These are phyloP conservation scores for Exserohilum rostratum DNA, from an alignment of 2,329 filamentous ascomycete genomes.

Conservation along the genomic window DNA sequence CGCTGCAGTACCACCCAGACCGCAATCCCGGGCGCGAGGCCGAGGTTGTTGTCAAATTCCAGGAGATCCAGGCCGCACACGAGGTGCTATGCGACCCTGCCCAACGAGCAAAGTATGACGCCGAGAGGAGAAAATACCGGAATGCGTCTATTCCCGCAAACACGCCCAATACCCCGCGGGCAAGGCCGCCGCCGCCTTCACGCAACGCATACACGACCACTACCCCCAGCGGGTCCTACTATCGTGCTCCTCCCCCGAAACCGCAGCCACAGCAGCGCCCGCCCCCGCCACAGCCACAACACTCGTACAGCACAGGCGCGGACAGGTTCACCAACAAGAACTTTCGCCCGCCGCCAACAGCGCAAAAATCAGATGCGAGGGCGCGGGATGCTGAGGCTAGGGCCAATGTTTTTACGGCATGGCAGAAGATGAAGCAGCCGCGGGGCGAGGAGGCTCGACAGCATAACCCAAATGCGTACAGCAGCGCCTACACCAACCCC, in stretches of 20 bases:
- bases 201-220: conserved; percentile 52
- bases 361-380: conserved; percentile 38
- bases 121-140: conserved; percentile 59
- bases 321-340: conserved; percentile 52
- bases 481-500: conserved; percentile 10
- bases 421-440: conserved; percentile 56
- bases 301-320: conserved; percentile 47
- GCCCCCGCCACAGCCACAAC: conserved; percentile 36
- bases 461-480: conserved; percentile 22
- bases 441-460: conserved; percentile 37
- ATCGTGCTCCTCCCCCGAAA: conserved; percentile 38
- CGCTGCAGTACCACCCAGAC: conserved; percentile 85
- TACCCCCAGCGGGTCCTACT: conserved; percentile 42
- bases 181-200: conserved; percentile 52
- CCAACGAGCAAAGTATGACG: conserved; percentile 67
- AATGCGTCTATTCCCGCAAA: conserved; percentile 39
- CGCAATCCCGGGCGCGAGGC: conserved; percentile 82
- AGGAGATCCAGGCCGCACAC: conserved; percentile 83
- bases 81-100: conserved; percentile 71
- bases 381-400: conserved; percentile 48
- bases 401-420: conserved; percentile 55
- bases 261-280: conserved; percentile 34
- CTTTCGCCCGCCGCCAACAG: conserved; percentile 48
- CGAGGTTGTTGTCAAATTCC: conserved; percentile 81
- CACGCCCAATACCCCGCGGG: conserved; percentile 49